A percentile compares a stretch with the other conserved stretches of the same genome.
Conservation (phyloP, 805 yeast genomes). For the Zygoascus flipseniorum region DNA sequence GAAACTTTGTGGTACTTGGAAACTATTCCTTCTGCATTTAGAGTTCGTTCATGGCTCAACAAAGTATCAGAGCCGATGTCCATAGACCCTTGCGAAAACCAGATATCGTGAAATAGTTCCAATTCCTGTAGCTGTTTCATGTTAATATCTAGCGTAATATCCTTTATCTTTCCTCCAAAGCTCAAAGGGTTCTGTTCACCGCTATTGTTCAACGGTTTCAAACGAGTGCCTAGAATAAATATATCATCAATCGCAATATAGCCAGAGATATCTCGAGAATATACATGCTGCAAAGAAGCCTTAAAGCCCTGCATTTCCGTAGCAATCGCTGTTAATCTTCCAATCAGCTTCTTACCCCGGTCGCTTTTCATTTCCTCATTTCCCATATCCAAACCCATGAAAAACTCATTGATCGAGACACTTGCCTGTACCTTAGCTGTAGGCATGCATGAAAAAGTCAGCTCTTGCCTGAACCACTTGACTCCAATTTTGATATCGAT, state of each 20-base stretch:
- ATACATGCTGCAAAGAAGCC: slow-evolving; percentile 79
- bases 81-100: slow-evolving; percentile 43
- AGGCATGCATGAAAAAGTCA: slow-evolving; percentile 85
- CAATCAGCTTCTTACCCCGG: slow-evolving; percentile 16
- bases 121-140: slow-evolving; percentile 83
- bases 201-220: background rate
- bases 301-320: slow-evolving; percentile 46
- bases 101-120: slow-evolving; percentile 70
- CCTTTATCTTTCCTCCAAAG: slow-evolving; percentile 41
- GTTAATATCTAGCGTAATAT: slow-evolving; percentile 56
- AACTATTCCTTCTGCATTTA: slow-evolving; percentile 16
- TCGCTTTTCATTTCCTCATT: slow-evolving; percentile 22
- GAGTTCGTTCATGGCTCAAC: background rate
- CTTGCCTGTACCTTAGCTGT: slow-evolving; percentile 87
- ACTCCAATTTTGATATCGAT: slow-evolving; percentile 57
- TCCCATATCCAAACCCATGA: slow-evolving; percentile 43
- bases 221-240: slow-evolving; percentile 20
- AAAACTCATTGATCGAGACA: slow-evolving; percentile 63
- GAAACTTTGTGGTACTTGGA: slow-evolving; percentile 47
- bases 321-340: slow-evolving; percentile 35
- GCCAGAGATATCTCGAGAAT: slow-evolving; percentile 84
- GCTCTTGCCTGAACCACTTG: slow-evolving; percentile 60
- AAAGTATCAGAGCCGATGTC: background rate
- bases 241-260: slow-evolving; percentile 44
- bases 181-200: slow-evolving; percentile 14